phyloP scores from a whole-genome alignment of 2,329 filamentous ascomycete species.

The Colletotrichum tropicicola region DNA sequence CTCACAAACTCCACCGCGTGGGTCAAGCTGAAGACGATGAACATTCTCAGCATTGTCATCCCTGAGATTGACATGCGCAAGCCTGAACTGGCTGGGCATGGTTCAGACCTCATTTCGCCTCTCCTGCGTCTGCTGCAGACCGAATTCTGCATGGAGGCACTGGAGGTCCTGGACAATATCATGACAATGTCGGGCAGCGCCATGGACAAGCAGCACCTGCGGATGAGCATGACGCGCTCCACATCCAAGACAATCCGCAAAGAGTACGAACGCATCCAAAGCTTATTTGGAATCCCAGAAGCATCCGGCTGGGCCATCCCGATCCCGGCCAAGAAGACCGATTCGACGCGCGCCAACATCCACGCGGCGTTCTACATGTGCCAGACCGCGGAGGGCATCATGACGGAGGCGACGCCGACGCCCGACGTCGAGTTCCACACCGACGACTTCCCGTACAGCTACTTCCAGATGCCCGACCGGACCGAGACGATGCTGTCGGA shows the following conservation, averaged over 20 bases:
- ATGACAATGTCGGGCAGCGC: slow-evolving; percentile 93
- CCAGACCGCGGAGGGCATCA: slow-evolving; percentile 69
- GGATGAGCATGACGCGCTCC: slow-evolving; percentile 97
- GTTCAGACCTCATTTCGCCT: slow-evolving; percentile 94
- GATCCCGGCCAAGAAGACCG: slow-evolving; percentile 88
- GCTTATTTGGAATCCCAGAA: slow-evolving; percentile 95
- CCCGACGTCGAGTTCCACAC: slow-evolving; percentile 92
- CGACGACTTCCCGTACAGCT: slow-evolving; percentile 86
- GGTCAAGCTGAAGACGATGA: slow-evolving; percentile 94
- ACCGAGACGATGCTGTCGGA: slow-evolving; percentile 95
- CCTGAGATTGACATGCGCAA: slow-evolving; percentile 94
- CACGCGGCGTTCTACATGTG: slow-evolving; percentile 97
- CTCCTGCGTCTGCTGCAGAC: slow-evolving; percentile 89
- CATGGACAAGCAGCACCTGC: slow-evolving; percentile 91
- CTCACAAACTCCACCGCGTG: slow-evolving; percentile 88
- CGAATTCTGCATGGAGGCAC: slow-evolving; percentile 90
- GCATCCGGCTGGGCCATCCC: slow-evolving; percentile 96
- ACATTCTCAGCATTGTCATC: slow-evolving; percentile 84
- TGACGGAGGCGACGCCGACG: slow-evolving; percentile 71
- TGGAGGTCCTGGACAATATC: slow-evolving; percentile 92
- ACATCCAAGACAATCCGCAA: slow-evolving; percentile 88
- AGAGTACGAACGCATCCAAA: slow-evolving; percentile 94
- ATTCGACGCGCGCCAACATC: slow-evolving; percentile 87
- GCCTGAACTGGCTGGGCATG: slow-evolving; percentile 87
- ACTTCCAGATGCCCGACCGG: slow-evolving; percentile 76